Percentiles rank a stretch among this genome's conserved stretches.
Evolutionary conservation across 805 yeast genomes (phyloP).

Genomic region (Candida hispaniensis): DNA sequence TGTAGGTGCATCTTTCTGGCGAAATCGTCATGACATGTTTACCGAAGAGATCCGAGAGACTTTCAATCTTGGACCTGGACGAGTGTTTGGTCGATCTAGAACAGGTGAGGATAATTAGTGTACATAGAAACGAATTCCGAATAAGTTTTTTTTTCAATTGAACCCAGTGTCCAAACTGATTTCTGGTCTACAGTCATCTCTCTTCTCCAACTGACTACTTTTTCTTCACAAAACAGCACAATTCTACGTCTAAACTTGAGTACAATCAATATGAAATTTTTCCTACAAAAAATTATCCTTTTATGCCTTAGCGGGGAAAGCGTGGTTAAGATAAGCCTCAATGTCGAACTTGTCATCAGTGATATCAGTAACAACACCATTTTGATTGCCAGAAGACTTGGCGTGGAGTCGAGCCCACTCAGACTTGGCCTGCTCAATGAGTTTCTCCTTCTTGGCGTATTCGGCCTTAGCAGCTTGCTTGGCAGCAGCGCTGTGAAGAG

Average conservation of each 20-base stretch:
- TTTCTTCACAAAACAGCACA: no score
- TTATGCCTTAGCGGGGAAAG: conserved; percentile 17
- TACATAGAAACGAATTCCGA: conserved; percentile 1
- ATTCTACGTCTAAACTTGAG: no score
- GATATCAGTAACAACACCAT: conserved; percentile 44
- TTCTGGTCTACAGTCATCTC: neutral
- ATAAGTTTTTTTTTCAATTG: neutral
- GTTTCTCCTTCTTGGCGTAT: conserved; percentile 55
- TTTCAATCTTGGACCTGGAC: conserved; percentile 66
- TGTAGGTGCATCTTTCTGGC: conserved; percentile 88
- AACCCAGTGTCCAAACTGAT: neutral
- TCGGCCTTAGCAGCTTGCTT: conserved; percentile 47
- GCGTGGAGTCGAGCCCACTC: conserved; percentile 63
- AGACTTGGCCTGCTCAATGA: conserved; percentile 80
- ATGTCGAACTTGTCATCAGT: conserved; percentile 88
- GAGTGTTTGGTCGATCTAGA: conserved; percentile 37
- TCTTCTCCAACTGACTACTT: no score
- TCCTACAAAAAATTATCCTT: conserved; percentile 14
- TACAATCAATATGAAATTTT: no score
- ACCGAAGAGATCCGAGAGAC: conserved; percentile 55
- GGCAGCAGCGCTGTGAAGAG: conserved; percentile 49
- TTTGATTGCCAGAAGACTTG: conserved; percentile 21
- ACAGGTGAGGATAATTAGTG: conserved; percentile 15
- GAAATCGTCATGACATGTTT: conserved; percentile 71
- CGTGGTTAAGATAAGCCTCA: conserved; percentile 34